Evolutionary conservation across 345 rosid species (phyloP).

Genomic region (Leavenworthia alabamica): DNA sequence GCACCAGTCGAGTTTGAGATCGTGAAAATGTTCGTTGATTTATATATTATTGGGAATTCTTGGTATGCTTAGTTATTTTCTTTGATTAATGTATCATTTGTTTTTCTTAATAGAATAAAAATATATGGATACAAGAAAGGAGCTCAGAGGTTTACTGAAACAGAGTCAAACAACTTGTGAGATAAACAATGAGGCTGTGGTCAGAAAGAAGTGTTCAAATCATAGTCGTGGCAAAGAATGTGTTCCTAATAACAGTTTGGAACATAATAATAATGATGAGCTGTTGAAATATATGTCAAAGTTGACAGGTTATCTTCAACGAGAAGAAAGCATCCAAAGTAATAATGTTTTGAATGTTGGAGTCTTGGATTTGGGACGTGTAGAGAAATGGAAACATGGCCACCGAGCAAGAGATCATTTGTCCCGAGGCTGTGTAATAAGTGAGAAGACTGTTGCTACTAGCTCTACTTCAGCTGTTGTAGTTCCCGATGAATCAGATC

Average conservation of each 20-base stretch:
- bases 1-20: constrained; percentile 30
- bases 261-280: constrained; percentile 55
- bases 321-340: constrained; percentile 40
- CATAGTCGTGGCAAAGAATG: constrained; percentile 19
- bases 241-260: constrained; percentile 28
- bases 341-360: constrained; percentile 75
- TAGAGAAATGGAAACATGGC: constrained; percentile 57
- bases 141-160: constrained; percentile 34
- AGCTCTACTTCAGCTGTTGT: constrained; percentile 18
- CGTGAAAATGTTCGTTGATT: constrained; percentile 4
- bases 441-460: constrained; percentile 13
- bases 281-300: constrained; percentile 72
- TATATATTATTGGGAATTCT: constrained; percentile 1
- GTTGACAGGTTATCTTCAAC: constrained; percentile 70
- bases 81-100: neutral
- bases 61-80: constrained; percentile 26
- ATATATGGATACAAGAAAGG: constrained; percentile 36
- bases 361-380: constrained; percentile 76
- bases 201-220: constrained; percentile 31
- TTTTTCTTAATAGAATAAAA: constrained; percentile 10
- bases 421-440: constrained; percentile 13
- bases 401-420: constrained; percentile 3
- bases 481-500: constrained; percentile 30
- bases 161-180: constrained; percentile 29
- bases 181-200: constrained; percentile 21